These are phyloP conservation scores for Solanum etuberosum DNA, from an alignment of 257 asterid genomes.

Conservation along the genomic window DNA sequence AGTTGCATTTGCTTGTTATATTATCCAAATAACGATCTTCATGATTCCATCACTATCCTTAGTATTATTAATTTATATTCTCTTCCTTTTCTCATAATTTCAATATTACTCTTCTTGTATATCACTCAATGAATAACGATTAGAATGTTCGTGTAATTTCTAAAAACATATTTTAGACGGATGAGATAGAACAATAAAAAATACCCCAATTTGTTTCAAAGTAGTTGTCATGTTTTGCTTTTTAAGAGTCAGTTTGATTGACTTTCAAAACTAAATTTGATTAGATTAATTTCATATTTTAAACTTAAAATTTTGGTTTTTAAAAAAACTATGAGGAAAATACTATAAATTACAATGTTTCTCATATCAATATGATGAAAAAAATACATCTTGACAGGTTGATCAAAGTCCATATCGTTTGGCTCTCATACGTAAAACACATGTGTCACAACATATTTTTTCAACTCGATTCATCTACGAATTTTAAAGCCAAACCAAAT, in stretches of 20 bases:
- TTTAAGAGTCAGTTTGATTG: no score
- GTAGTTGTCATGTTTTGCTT: background rate
- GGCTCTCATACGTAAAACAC: background rate
- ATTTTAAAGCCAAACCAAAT: background rate
- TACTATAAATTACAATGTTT: background rate
- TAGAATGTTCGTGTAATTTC: background rate
- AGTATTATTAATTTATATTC: background rate
- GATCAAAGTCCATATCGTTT: background rate
- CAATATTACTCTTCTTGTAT: background rate
- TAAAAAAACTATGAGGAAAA: background rate
- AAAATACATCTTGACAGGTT: background rate
- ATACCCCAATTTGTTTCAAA: background rate
- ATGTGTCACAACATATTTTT: background rate
- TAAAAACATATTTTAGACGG: background rate
- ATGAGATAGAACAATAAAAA: background rate
- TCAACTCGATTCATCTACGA: background rate
- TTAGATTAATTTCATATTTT: background rate
- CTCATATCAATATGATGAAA: background rate
- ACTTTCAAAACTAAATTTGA: background rate
- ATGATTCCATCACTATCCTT: background rate
- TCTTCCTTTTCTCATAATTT: background rate
- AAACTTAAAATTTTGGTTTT: background rate
- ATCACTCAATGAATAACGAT: background rate
- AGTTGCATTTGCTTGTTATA: background rate
- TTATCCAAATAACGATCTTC: background rate